These are phyloP conservation scores for Acacia confusa DNA, from an alignment of 306 rosid species.

Conservation along the genomic window DNA sequence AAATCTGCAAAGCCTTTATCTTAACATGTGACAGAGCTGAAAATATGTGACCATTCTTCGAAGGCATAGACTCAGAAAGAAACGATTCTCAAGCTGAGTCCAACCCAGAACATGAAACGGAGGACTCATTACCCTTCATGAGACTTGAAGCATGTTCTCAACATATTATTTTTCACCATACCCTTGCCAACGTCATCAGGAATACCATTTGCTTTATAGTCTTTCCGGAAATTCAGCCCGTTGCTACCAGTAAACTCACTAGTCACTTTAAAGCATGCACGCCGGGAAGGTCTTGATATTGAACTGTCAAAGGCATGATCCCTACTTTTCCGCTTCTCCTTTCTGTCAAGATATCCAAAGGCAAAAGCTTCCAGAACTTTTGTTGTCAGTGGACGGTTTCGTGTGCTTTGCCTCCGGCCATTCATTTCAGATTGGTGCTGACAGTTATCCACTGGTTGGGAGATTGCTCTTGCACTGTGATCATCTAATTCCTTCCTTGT, in stretches of 20 bases:
- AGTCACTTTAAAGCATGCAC: slow-evolving; percentile 28
- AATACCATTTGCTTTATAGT: neutral
- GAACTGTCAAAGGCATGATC: slow-evolving; percentile 26
- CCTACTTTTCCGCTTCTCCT: slow-evolving; percentile 51
- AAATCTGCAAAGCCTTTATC: neutral
- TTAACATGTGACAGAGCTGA: neutral
- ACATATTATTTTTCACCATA: neutral
- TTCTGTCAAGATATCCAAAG: slow-evolving; percentile 48
- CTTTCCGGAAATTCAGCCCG: neutral
- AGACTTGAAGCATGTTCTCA: neutral
- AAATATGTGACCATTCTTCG: neutral
- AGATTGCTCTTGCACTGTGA: slow-evolving; percentile 18
- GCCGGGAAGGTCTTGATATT: slow-evolving; percentile 29
- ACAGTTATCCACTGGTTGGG: slow-evolving; percentile 18
- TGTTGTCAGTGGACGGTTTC: slow-evolving; percentile 52
- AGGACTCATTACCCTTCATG: neutral
- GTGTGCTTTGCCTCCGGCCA: slow-evolving; percentile 55
- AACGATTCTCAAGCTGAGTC: too few species aligned
- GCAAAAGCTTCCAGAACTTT: slow-evolving; percentile 64
- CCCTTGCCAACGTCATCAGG: neutral
- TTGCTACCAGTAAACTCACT: slow-evolving; percentile 28
- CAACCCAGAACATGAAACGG: too few species aligned
- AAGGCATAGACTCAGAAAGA: neutral
- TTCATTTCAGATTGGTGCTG: slow-evolving; percentile 35
- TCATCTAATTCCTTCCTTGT: slow-evolving; percentile 29